phyloP scores from a whole-genome alignment of 1,284 basidiomycete species.

The Ustilago bromivora region DNA sequence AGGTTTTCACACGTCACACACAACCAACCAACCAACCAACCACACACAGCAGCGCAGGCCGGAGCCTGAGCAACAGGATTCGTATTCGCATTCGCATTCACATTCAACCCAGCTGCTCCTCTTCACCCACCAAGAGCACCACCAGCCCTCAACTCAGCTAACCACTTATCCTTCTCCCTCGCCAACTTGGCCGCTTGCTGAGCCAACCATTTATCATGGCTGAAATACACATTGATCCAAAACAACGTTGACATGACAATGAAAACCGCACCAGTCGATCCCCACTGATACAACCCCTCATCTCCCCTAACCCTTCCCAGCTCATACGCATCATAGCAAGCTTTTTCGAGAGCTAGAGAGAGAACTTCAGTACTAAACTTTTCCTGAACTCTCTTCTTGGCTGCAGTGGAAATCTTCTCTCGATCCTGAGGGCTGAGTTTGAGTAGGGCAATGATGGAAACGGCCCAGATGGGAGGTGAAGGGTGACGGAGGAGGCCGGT shows the following conservation, averaged over 20 bases:
- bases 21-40: not conserved
- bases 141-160: constrained; percentile 20
- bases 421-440: constrained; percentile 22
- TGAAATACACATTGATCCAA: constrained; percentile 46
- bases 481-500: constrained; percentile 57
- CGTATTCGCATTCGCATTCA: constrained; percentile 13
- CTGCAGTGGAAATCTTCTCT: constrained; percentile 10
- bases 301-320: constrained; percentile 45
- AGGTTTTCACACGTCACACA: constrained; percentile 7
- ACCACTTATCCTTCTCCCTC: constrained; percentile 40
- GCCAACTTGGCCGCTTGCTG: constrained; percentile 38
- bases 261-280: constrained; percentile 31
- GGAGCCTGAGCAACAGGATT: constrained; percentile 18
- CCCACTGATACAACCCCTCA: constrained; percentile 58
- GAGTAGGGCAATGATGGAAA: constrained; percentile 42
- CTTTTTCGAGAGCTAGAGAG: constrained; percentile 44
- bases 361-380: constrained; percentile 51
- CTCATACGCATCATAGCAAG: constrained; percentile 44
- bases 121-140: not conserved
- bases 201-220: constrained; percentile 45
- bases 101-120: constrained; percentile 9
- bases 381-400: constrained; percentile 29
- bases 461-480: constrained; percentile 47
- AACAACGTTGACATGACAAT: constrained; percentile 45
- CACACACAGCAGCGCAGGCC: constrained; percentile 5